Evolutionary conservation across 805 yeast species (phyloP), one percentile per base, ranked within the genome.

Genomic region (Cyberlindnera xylosilytica): DNA sequence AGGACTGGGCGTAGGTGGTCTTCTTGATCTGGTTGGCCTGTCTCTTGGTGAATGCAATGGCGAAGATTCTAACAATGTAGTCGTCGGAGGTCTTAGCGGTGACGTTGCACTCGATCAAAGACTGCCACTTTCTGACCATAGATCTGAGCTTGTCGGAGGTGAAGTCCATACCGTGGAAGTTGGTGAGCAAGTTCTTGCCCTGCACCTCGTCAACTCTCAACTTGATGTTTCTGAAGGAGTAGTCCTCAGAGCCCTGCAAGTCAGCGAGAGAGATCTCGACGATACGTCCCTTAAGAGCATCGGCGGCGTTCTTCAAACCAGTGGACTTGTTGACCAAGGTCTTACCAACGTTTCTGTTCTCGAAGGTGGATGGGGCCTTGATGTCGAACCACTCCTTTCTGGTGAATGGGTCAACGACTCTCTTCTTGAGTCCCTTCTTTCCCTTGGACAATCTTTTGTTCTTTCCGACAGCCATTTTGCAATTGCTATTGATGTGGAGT

Each of bases 91-190:
- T 90, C 86, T 90, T 90, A 67, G 89, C 97, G 62, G 98, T 89
- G 63, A 90, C 97, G 72, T 88, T 87, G 67, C 96, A 95, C 81
- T 90, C 98, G 62, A 90, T 95, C 73, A 91, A 79, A 57, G 97
- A 82, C 81, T 90, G 98, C 97, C 97, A 91, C 76, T 91, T 90
- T 83, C 97, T 88, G 56, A 90, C 97, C 72, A 91, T 81, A 46
- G 97, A 90, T 79, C 95, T 87, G 70, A 91, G 79, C 81, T 91
- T 91, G 79, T 90, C 97, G 58, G 95, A 79, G 67, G 98, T 90
- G 84, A 91, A 90, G 79, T 89, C 95, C 74, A 91, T 74, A 67
- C 98, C 98, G 81, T 90, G 97, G 95, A 90, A 91, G 95, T 91
- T 91, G 80, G 98, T 90, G 72, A 90, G 81, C 68, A 90, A 81